Evolutionary conservation across 2,329 filamentous ascomycete genomes (phyloP).

Genomic region (Diaporthe capsici): DNA sequence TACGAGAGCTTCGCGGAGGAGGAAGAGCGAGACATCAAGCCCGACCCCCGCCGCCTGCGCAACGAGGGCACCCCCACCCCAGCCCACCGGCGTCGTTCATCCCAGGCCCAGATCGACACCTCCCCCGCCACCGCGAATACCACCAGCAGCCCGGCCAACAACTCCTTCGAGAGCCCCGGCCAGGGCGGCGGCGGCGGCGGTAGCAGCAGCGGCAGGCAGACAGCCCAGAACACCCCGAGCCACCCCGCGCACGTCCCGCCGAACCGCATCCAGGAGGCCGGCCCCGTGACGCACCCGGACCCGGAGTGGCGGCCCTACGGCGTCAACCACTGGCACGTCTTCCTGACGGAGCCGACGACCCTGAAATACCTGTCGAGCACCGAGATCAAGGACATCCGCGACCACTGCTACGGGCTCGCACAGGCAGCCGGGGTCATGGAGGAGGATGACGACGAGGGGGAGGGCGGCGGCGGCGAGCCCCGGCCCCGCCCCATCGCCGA

Average conservation of each 20-base stretch:
- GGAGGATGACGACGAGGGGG: not conserved
- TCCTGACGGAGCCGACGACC: constrained; percentile 9
- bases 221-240: no score
- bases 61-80: not conserved
- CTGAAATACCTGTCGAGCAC: constrained; percentile 34
- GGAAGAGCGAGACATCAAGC: not conserved
- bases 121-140: not conserved
- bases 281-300: constrained; percentile 33
- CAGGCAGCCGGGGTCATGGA: not conserved
- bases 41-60: not conserved
- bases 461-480: not conserved
- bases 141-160: not conserved
- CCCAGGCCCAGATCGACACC: not conserved
- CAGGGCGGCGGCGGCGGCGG: not conserved
- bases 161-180: not conserved
- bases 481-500: not conserved
- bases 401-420: constrained; percentile 38
- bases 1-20: not conserved
- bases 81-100: no score
- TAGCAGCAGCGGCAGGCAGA: not conserved
- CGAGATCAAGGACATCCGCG: constrained; percentile 40
- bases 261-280: constrained; percentile 32
- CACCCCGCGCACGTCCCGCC: constrained; percentile 1
- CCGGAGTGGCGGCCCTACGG: constrained; percentile 36
- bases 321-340: constrained; percentile 37